Evolutionary conservation across 352 stramenopile genomes (phyloP).

Genomic region (Globisporangium acanthophoron): DNA sequence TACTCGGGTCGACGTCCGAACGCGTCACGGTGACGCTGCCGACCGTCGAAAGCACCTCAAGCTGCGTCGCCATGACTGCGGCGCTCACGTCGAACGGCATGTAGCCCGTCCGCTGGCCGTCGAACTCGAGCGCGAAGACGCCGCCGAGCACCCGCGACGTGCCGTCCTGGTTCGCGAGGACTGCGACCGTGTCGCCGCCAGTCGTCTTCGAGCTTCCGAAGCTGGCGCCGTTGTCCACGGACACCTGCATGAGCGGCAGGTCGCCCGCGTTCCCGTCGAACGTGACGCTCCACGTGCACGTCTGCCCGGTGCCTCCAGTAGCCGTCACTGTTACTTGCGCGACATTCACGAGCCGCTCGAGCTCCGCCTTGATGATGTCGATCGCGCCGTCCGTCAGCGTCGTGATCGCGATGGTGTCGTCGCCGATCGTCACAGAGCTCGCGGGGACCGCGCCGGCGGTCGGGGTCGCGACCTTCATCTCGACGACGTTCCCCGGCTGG

Average conservation of each 20-base stretch:
- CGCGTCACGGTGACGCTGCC: constrained; percentile 84
- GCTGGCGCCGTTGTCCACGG: constrained; percentile 27
- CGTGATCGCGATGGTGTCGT: constrained; percentile 80
- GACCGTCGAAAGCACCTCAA: constrained; percentile 89
- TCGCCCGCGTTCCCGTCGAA: constrained; percentile 93
- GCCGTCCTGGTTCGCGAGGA: constrained; percentile 29
- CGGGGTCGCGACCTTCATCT: constrained; percentile 60
- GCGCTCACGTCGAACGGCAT: constrained; percentile 87
- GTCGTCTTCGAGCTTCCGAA: constrained; percentile 31
- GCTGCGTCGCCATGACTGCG: constrained; percentile 81
- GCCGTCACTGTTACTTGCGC: constrained; percentile 86
- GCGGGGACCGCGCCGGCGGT: constrained; percentile 29
- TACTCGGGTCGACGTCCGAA: constrained; percentile 86
- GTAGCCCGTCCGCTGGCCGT: constrained; percentile 88
- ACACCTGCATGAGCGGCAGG: constrained; percentile 51
- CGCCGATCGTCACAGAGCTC: constrained; percentile 41
- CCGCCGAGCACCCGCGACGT: constrained; percentile 56
- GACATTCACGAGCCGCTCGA: constrained; percentile 89
- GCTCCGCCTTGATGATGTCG: constrained; percentile 93
- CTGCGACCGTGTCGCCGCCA: constrained; percentile 39
- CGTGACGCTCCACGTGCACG: constrained; percentile 90
- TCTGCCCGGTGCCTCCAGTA: constrained; percentile 37
- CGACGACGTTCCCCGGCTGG: constrained; percentile 79
- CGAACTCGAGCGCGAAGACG: constrained; percentile 87
- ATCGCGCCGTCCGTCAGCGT: constrained; percentile 77